Evolutionary conservation across 1,284 basidiomycete species (phyloP).

Genomic region (Boletus semigastroideus): DNA sequence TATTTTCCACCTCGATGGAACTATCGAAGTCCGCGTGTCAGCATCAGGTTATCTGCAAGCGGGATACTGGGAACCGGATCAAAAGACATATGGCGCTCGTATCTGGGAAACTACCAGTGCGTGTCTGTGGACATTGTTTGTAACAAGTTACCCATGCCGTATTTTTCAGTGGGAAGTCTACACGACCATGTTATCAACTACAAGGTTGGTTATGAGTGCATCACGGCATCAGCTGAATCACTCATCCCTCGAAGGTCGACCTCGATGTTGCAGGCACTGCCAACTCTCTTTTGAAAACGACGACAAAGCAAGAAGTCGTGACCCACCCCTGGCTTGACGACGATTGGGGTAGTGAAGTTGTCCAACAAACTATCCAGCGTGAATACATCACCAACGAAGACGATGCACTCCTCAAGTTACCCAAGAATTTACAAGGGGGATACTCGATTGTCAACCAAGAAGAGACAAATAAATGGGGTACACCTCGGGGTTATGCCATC

Average conservation of each 20-base stretch:
- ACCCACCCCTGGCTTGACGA: slow-evolving; percentile 58
- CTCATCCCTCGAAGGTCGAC: slow-evolving; percentile 39
- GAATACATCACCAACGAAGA: slow-evolving; percentile 55
- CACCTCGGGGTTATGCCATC: slow-evolving; percentile 54
- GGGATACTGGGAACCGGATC: slow-evolving; percentile 51
- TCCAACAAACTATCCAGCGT: slow-evolving; percentile 54
- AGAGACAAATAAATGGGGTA: slow-evolving; percentile 55
- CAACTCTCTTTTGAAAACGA: slow-evolving; percentile 59
- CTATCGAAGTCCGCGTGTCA: slow-evolving; percentile 62
- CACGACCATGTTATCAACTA: slow-evolving; percentile 72
- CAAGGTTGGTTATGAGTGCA: slow-evolving; percentile 36
- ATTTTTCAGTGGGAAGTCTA: slow-evolving; percentile 55
- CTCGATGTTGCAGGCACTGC: slow-evolving; percentile 57
- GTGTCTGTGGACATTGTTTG: slow-evolving; percentile 10
- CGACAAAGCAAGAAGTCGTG: slow-evolving; percentile 48
- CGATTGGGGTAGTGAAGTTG: slow-evolving; percentile 55
- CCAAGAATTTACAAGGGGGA: slow-evolving; percentile 52
- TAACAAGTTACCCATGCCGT: background rate
- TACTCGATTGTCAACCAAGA: slow-evolving; percentile 63
- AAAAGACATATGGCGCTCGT: slow-evolving; percentile 53
- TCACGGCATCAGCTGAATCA: background rate
- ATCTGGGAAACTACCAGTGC: slow-evolving; percentile 56
- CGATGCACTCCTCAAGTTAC: slow-evolving; percentile 54
- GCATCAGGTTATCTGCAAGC: slow-evolving; percentile 71
- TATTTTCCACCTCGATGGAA: slow-evolving; percentile 64